phyloP scores from a whole-genome alignment of 176 grass and related monocot species.

The Oryza officinalis region DNA sequence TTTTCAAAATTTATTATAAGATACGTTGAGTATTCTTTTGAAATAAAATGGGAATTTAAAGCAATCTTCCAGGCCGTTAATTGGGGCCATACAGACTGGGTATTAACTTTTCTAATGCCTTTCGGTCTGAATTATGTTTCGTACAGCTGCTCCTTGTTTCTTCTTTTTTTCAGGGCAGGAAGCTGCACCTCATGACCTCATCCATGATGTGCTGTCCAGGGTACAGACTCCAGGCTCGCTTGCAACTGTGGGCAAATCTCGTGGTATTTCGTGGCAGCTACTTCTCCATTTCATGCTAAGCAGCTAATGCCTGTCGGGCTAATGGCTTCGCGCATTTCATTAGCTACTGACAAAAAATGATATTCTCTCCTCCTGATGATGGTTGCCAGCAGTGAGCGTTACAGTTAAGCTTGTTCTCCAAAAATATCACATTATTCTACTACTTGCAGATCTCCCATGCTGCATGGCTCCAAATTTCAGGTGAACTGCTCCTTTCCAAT shows the following conservation, averaged over 20 bases:
- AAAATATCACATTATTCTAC: neutral
- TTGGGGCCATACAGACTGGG: slow-evolving; percentile 11
- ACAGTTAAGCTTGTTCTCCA: neutral
- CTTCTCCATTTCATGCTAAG: slow-evolving; percentile 13
- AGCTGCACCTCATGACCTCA: neutral
- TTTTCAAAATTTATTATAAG: neutral
- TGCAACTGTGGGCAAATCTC: slow-evolving; percentile 30
- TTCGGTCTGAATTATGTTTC: slow-evolving; percentile 26
- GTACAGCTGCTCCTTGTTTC: neutral
- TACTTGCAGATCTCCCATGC: slow-evolving; percentile 9
- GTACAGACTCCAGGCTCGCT: neutral
- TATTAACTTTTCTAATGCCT: neutral
- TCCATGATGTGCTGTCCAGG: slow-evolving; percentile 14
- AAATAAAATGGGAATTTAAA: neutral
- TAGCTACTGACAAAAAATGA: neutral
- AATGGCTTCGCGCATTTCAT: neutral
- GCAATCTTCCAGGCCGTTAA: neutral
- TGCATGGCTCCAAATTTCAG: slow-evolving; percentile 27
- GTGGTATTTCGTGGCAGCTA: slow-evolving; percentile 30
- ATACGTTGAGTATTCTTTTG: neutral
- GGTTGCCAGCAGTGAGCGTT: slow-evolving; percentile 22
- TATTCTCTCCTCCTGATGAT: slow-evolving; percentile 15
- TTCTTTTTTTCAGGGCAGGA: neutral
- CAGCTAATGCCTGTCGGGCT: slow-evolving; percentile 15
- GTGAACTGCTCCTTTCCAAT: slow-evolving; percentile 14